Evolutionary conservation across 768 basidiomycete species (phyloP).

Genomic region (Amyloporia xantha): DNA sequence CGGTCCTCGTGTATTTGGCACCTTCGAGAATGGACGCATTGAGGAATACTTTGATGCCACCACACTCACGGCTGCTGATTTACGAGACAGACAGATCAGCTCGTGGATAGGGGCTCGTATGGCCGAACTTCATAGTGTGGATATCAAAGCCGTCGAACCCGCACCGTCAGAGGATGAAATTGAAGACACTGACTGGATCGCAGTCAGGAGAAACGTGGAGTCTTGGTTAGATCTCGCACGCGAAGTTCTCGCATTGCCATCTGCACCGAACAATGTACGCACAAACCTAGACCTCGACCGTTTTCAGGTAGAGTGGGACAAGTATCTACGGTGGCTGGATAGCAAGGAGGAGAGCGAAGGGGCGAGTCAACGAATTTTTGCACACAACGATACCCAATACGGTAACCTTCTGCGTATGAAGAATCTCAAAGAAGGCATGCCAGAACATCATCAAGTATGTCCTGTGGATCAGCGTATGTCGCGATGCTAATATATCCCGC

Average conservation of each 20-base stretch:
- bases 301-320: slow-evolving; percentile 59
- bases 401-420: slow-evolving; percentile 83
- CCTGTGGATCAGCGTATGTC: background rate
- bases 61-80: slow-evolving; percentile 69
- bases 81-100: slow-evolving; percentile 71
- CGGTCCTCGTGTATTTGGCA: slow-evolving; percentile 89
- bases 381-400: slow-evolving; percentile 95
- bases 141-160: slow-evolving; percentile 60
- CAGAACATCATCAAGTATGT: slow-evolving; percentile 70
- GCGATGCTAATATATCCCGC: too few species aligned
- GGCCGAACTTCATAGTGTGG: slow-evolving; percentile 93
- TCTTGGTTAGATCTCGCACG: slow-evolving; percentile 69
- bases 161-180: slow-evolving; percentile 30
- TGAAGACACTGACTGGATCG: slow-evolving; percentile 47
- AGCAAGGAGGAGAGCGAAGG: slow-evolving; percentile 50
- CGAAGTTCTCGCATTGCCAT: slow-evolving; percentile 63
- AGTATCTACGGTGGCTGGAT: slow-evolving; percentile 66
- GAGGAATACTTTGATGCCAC: slow-evolving; percentile 94
- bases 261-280: slow-evolving; percentile 38
- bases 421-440: slow-evolving; percentile 42
- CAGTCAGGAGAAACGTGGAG: slow-evolving; percentile 58
- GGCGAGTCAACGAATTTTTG: slow-evolving; percentile 63
- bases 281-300: slow-evolving; percentile 54
- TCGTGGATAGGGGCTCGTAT: slow-evolving; percentile 89
- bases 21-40: slow-evolving; percentile 90